A percentile compares a stretch with the other conserved stretches of the same genome.
Conservation (phyloP, 1,139 yeast genomes). For the Groenewaldozyma sp. region DNA sequence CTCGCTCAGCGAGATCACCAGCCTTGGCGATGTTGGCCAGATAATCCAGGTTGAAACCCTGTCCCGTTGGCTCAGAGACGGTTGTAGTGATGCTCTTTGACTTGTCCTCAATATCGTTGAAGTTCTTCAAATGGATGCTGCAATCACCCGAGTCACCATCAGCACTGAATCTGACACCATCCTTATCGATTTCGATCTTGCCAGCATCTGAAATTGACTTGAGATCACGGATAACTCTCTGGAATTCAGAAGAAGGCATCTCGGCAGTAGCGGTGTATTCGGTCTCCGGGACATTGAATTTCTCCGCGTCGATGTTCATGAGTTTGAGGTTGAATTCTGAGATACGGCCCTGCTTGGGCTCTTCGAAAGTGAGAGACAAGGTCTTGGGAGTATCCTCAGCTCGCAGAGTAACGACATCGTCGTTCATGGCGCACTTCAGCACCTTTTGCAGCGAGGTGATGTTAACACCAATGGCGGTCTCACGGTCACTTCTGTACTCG, state of each 20-base stretch:
- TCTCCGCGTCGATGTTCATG: constrained; percentile 96
- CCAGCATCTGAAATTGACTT: constrained; percentile 79
- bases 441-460: constrained; percentile 79
- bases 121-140: constrained; percentile 76
- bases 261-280: constrained; percentile 80
- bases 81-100: constrained; percentile 66
- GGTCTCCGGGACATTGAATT: constrained; percentile 87
- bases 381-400: constrained; percentile 90
- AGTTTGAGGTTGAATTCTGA: constrained; percentile 86
- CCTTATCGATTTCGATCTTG: constrained; percentile 76
- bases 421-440: constrained; percentile 83
- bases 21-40: constrained; percentile 89
- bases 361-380: constrained; percentile 80
- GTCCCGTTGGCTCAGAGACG: constrained; percentile 77
- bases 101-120: constrained; percentile 61
- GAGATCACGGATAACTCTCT: constrained; percentile 85
- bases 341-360: constrained; percentile 79
- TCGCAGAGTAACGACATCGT: constrained; percentile 76
- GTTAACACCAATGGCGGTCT: constrained; percentile 86
- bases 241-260: constrained; percentile 82
- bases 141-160: constrained; percentile 94
- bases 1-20: constrained; percentile 62
- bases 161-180: constrained; percentile 79
- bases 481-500: constrained; percentile 93
- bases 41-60: constrained; percentile 87